A percentile compares a stretch with the other conserved stretches of the same genome.
phyloP scores from a whole-genome alignment of 495 filamentous ascomycete species.

The Penicillium cosmopolitanum region DNA sequence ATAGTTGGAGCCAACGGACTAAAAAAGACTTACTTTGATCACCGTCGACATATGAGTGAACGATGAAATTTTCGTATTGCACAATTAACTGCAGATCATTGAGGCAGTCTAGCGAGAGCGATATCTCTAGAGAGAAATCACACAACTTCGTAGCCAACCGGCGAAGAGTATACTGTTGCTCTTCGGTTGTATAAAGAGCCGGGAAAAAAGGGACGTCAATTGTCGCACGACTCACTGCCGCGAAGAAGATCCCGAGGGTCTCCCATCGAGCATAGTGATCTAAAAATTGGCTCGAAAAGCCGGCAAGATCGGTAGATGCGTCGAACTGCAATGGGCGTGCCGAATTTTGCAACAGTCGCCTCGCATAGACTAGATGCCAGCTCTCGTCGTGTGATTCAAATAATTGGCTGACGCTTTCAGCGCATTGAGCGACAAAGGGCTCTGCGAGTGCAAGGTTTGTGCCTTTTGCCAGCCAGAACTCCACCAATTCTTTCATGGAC shows the following conservation, averaged over 20 bases:
- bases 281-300: slow-evolving; percentile 39
- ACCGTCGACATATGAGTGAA: slow-evolving; percentile 48
- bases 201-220: slow-evolving; percentile 40
- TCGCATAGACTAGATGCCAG: slow-evolving; percentile 36
- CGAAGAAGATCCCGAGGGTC: slow-evolving; percentile 44
- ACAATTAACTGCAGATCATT: slow-evolving; percentile 49
- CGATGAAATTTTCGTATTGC: slow-evolving; percentile 51
- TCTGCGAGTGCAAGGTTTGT: slow-evolving; percentile 41
- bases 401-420: slow-evolving; percentile 31
- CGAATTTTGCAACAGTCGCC: slow-evolving; percentile 39
- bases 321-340: slow-evolving; percentile 33
- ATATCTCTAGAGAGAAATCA: slow-evolving; percentile 41
- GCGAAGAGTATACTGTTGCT: slow-evolving; percentile 32
- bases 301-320: slow-evolving; percentile 21
- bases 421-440: slow-evolving; percentile 34
- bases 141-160: slow-evolving; percentile 33
- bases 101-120: slow-evolving; percentile 45
- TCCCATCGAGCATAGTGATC: slow-evolving; percentile 46
- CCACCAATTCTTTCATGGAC: slow-evolving; percentile 35
- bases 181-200: slow-evolving; percentile 32
- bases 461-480: slow-evolving; percentile 39
- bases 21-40: slow-evolving; percentile 41
- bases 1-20: background rate
- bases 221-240: slow-evolving; percentile 41
- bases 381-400: slow-evolving; percentile 30